Base-by-base conservation (phyloP, 352 stramenopile species). In the Phytophthora ramorum region DNA sequence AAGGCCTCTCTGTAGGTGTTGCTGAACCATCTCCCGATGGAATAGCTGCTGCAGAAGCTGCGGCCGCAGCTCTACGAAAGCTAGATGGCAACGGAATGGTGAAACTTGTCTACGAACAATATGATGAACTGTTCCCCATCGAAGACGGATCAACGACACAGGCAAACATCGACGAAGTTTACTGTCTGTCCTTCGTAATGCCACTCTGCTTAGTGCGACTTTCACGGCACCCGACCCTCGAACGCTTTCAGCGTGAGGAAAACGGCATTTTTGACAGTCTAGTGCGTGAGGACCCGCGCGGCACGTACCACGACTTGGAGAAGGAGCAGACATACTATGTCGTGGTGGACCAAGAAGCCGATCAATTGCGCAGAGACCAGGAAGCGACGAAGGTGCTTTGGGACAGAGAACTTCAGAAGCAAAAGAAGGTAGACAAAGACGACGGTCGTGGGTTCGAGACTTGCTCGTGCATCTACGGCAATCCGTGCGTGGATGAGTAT, bases 401-500 rank as follows among this genome's bases (percentile, higher is more conserved):
- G 73, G 65, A 57, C 2, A 60, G 71, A 1, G 71, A 71, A 16
- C 43, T 79, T 0, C 67, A 83, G 50, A 52, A 69, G 13, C 46
- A 82, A 17, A 58, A 82, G 26, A 73, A 78, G 17, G 43, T 57
- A 4, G 53, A 71, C 22, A 79, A 87, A 51, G 72, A 85, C 35
- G 85, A 94, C 46, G 83, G 81, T 10, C 66, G 86, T 9, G 84
- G 79, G 1, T 89, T 95, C 51, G 91, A 97, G 70, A 87, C 69
- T 19, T 97, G 91, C 66, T 95, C 82, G 26, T 97, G 91, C 61
- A 81, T 97, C 19, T 95, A 97, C 44, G 90, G 91, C 2, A 97
- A 97, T 66, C 91, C 91, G 34, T 97, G 91, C 48, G 85, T 93
- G 28, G 91, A 97, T 56, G 84, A 97, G 46, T 97, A 97, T 47